These are phyloP conservation scores for Crotalaria pallida DNA, from an alignment of 306 rosid species.

Conservation along the genomic window DNA sequence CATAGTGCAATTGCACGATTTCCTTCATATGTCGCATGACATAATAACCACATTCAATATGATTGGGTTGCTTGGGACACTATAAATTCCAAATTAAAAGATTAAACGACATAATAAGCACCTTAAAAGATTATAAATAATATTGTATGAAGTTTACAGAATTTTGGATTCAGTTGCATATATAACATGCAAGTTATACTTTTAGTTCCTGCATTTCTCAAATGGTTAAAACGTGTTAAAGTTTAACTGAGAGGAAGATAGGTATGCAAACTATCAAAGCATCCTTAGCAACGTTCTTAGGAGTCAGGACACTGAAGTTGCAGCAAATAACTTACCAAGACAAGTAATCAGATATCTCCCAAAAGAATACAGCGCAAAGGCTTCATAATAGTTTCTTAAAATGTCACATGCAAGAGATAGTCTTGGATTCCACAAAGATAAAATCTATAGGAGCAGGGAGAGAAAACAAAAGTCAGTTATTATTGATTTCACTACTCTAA, in stretches of 20 bases:
- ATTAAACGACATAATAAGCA: no score
- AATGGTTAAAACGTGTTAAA: not conserved
- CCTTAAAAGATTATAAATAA: no score
- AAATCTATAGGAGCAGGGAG: constrained; percentile 40
- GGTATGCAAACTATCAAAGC: not conserved
- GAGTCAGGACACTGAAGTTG: not conserved
- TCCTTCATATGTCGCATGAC: no score
- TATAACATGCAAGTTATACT: not conserved
- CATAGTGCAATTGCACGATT: no score
- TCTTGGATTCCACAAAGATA: constrained; percentile 61
- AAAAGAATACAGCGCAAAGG: constrained; percentile 86
- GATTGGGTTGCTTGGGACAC: no score
- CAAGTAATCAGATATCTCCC: constrained; percentile 89
- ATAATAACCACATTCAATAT: no score
- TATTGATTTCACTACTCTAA: not conserved
- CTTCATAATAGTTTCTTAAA: constrained; percentile 87
- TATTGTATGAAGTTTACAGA: not conserved
- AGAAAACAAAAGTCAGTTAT: constrained; percentile 18
- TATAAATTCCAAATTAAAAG: no score
- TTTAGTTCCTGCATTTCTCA: not conserved
- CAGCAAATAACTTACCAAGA: constrained; percentile 49
- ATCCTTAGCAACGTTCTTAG: not conserved
- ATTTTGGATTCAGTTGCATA: not conserved
- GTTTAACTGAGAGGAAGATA: not conserved
- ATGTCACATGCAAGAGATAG: constrained; percentile 80